Percentiles rank a stretch among this genome's conserved stretches.
phyloP scores from a whole-genome alignment of 2,329 filamentous ascomycete species.

The Plenodomus biglobosus region DNA sequence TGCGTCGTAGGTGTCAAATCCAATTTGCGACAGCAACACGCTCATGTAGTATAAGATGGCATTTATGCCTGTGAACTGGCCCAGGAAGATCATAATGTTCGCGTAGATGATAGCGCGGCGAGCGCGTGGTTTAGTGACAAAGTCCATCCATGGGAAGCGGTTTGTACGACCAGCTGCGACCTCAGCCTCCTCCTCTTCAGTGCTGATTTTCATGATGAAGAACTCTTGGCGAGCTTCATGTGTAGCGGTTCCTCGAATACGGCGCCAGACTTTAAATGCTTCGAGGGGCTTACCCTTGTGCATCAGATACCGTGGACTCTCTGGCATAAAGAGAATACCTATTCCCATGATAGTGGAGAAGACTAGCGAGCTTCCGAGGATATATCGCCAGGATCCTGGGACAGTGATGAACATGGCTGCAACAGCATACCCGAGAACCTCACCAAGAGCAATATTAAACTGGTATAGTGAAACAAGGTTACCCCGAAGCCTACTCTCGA shows the following conservation, averaged over 20 bases:
- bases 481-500: slow-evolving; percentile 66
- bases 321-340: slow-evolving; percentile 72
- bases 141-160: slow-evolving; percentile 70
- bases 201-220: slow-evolving; percentile 68
- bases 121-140: slow-evolving; percentile 67
- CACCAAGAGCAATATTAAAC: slow-evolving; percentile 73
- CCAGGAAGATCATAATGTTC: slow-evolving; percentile 74
- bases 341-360: slow-evolving; percentile 65
- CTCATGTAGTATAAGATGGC: slow-evolving; percentile 73
- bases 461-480: slow-evolving; percentile 75
- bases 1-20: slow-evolving; percentile 62
- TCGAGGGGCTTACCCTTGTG: slow-evolving; percentile 64
- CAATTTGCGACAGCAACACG: slow-evolving; percentile 66
- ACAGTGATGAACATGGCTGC: slow-evolving; percentile 73
- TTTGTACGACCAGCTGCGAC: slow-evolving; percentile 55
- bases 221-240: slow-evolving; percentile 67
- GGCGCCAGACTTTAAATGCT: slow-evolving; percentile 70
- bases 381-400: slow-evolving; percentile 70
- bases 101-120: slow-evolving; percentile 61
- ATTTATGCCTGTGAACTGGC: slow-evolving; percentile 71
- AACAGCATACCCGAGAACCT: slow-evolving; percentile 72
- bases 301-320: slow-evolving; percentile 69
- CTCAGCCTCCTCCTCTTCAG: slow-evolving; percentile 58
- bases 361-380: slow-evolving; percentile 70
- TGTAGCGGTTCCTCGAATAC: slow-evolving; percentile 63